Conservation (phyloP, 1,284 basidiomycete genomes). For the Fereydounia khargensis region DNA sequence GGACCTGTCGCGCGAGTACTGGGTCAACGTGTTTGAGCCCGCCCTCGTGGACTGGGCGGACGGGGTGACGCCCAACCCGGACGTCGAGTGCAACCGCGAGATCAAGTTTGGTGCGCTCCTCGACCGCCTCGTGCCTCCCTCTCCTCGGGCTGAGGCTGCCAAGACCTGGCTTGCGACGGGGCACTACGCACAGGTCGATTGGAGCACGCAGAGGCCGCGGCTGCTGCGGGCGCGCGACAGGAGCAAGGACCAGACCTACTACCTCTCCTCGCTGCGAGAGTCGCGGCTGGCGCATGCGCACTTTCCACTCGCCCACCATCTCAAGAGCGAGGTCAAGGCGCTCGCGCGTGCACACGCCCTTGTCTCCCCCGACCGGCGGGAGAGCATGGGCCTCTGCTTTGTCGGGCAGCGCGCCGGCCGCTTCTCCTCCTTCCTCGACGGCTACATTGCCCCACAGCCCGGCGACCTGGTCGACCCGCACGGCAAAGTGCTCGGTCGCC, state of each 20-base stretch:
- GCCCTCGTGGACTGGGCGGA: conserved; percentile 41
- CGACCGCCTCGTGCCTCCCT: conserved; percentile 56
- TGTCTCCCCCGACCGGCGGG: conserved; percentile 74
- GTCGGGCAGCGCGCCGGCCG: conserved; percentile 66
- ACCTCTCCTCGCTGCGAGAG: conserved; percentile 65
- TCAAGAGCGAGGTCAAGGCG: conserved; percentile 67
- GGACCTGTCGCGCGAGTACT: conserved; percentile 46
- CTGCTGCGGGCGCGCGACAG: conserved; percentile 38
- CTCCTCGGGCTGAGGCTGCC: neutral
- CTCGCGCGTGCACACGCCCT: conserved; percentile 70
- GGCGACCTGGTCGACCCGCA: conserved; percentile 69
- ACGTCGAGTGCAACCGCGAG: conserved; percentile 87
- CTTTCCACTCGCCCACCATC: conserved; percentile 61
- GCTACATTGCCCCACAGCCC: conserved; percentile 71
- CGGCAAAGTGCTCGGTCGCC: conserved; percentile 66
- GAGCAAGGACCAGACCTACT: conserved; percentile 90
- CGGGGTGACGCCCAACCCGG: conserved; percentile 75
- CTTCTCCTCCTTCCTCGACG: conserved; percentile 54
- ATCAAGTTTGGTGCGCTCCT: conserved; percentile 90
- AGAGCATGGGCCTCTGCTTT: conserved; percentile 97
- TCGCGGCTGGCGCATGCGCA: conserved; percentile 63
- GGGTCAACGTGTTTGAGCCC: conserved; percentile 51
- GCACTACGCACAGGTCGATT: conserved; percentile 76
- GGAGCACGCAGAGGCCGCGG: conserved; percentile 58
- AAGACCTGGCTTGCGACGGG: conserved; percentile 73